Evolutionary conservation across 1,284 basidiomycete genomes (phyloP).

Genomic region (Prillingera fragicola): DNA sequence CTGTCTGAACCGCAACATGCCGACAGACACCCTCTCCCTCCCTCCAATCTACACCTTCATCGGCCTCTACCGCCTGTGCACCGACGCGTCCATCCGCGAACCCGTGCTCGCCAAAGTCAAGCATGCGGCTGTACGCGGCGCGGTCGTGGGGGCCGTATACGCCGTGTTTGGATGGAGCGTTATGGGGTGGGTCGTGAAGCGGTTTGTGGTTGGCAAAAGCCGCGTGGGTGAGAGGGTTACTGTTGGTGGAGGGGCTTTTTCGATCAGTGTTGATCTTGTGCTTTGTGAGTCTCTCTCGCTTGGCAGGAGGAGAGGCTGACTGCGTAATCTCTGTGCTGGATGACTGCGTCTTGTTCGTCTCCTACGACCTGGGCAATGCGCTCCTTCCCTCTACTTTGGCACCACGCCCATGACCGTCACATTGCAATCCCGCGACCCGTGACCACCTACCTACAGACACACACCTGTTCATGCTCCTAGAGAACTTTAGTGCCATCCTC

Average conservation of each 20-base stretch:
- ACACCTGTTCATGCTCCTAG: constrained; percentile 62
- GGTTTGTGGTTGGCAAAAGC: constrained; percentile 32
- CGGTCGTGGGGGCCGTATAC: constrained; percentile 37
- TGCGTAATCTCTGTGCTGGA: background rate
- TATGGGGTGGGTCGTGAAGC: constrained; percentile 40
- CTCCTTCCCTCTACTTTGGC: no score
- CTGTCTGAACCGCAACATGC: constrained; percentile 28
- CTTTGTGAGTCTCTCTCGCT: constrained; percentile 30
- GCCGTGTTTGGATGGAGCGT: constrained; percentile 34
- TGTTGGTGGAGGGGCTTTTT: constrained; percentile 25
- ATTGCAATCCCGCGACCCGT: background rate
- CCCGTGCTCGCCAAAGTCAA: constrained; percentile 46
- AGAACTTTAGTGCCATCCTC: constrained; percentile 66
- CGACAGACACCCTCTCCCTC: constrained; percentile 43
- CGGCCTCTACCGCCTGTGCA: constrained; percentile 40
- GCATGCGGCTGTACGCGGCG: constrained; percentile 43
- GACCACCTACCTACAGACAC: constrained; percentile 58
- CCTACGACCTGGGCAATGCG: background rate
- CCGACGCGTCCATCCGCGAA: constrained; percentile 38
- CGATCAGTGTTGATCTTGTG: constrained; percentile 32
- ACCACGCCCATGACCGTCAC: background rate
- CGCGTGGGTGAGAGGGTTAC: constrained; percentile 21
- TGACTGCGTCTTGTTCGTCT: no score
- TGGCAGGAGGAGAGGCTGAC: background rate
- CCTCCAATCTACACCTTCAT: constrained; percentile 45